Base-by-base conservation (phyloP, 352 stramenopile species). In the Pilasporangium apinafurcum region DNA sequence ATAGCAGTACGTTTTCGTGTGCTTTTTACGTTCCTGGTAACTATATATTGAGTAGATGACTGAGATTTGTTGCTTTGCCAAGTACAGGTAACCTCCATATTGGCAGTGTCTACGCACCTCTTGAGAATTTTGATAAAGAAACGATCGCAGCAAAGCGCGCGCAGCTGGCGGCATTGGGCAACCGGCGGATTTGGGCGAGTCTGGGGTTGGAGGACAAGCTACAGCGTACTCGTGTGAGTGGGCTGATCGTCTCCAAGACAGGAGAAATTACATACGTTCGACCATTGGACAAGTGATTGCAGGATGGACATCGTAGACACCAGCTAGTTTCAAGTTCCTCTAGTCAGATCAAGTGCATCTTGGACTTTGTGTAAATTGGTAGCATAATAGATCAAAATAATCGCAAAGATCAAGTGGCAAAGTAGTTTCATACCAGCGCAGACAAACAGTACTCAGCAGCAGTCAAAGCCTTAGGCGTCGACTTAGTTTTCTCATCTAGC, bases 121-220 rank as follows among this genome's bases (percentile, higher is more conserved):
- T 93, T 14, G 76, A 86, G 28, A 78, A 58, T 36, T 89, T 90
- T 39, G 68, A 88, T 40, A 86, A 85, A 42, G 77, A 92, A 26
- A 70, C 78, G 7, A 72, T 92, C 20, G 77, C 81, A n/a, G 74
- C 74, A 13, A 92, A 92, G 40, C 78, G 81, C 14, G 75, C 78
- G 9, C 75, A 91, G 44, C 59, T 93, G 6, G 59, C 73, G 25
- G 75, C 73, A 24, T 56, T 90, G 4, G 76, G 71, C 25, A 93
- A 91, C 27, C 75, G 77, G 10, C 72, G 81, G 16, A 90, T 93
- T 30, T 93, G 81, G 81, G 74, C 81, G 32, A 93, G 76, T 39
- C 64, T 93, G 9, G 81, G 81, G n/a, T 52, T 93, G 5, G 72
- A 91, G 49, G 81, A 92, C 45, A 88, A 89, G 44, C 52, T 58